phyloP scores from a whole-genome alignment of 257 asterid genomes.

The Scutellaria barbata region DNA sequence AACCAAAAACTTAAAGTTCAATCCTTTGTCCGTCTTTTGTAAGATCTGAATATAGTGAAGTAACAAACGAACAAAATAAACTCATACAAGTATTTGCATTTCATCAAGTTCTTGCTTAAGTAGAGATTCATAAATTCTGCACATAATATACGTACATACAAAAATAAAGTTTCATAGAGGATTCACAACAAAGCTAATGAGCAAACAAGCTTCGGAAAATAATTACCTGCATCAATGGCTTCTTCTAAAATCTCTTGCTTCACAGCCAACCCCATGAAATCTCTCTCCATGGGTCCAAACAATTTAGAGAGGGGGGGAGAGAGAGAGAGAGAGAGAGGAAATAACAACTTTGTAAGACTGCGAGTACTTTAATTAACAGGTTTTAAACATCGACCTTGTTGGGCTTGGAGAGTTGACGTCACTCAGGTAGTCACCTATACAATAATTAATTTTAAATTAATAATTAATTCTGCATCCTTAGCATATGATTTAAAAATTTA shows the following conservation, averaged over 20 bases:
- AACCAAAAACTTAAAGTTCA: background rate
- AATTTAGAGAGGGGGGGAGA: conserved; percentile 14
- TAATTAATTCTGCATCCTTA: conserved; percentile 10
- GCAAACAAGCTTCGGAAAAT: background rate
- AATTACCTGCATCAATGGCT: conserved; percentile 54
- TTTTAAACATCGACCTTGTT: background rate
- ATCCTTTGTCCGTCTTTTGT: background rate
- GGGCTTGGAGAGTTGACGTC: conserved; percentile 14
- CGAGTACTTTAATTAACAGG: background rate
- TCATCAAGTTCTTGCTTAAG: conserved; percentile 6
- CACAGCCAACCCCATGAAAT: conserved; percentile 70
- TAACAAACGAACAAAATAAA: background rate
- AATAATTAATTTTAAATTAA: background rate
- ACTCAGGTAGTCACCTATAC: background rate
- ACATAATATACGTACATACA: background rate
- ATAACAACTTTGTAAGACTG: background rate
- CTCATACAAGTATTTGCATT: background rate
- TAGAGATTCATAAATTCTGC: conserved; percentile 12
- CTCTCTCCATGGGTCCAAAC: conserved; percentile 50
- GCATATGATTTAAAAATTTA: conserved; percentile 10
- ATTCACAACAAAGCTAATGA: background rate
- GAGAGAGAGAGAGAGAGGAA: conserved; percentile 21
- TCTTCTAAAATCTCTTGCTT: conserved; percentile 59
- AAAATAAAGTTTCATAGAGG: background rate
- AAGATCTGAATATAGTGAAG: conserved; percentile 9